Evolutionary conservation across 352 stramenopile genomes (phyloP).

Genomic region (Pythium rhizo-oryzae): DNA sequence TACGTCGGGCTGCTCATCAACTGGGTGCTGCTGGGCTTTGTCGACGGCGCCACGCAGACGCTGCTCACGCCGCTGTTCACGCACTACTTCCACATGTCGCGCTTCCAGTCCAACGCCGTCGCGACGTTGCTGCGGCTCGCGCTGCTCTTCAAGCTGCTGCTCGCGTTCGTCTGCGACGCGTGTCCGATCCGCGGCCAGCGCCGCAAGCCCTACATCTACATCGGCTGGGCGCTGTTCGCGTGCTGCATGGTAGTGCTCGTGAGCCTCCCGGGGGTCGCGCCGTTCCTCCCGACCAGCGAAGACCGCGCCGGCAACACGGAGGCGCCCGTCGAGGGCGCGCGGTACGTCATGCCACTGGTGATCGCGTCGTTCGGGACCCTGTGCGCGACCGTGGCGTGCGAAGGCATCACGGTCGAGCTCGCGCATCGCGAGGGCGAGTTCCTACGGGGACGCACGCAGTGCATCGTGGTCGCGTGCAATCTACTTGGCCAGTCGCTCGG

Average conservation of each 20-base stretch:
- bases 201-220: slow-evolving; percentile 35
- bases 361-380: slow-evolving; percentile 17
- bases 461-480: slow-evolving; percentile 18
- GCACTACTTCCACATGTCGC: slow-evolving; percentile 15
- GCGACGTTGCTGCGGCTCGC: slow-evolving; percentile 10
- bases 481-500: slow-evolving; percentile 16
- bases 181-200: slow-evolving; percentile 23
- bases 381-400: slow-evolving; percentile 12
- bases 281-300: slow-evolving; percentile 1
- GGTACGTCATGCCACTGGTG: slow-evolving; percentile 12
- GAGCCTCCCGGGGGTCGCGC: neutral
- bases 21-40: slow-evolving; percentile 32
- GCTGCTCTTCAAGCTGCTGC: slow-evolving; percentile 27
- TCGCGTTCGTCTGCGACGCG: slow-evolving; percentile 26
- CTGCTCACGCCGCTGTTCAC: slow-evolving; percentile 28
- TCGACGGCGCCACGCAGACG: slow-evolving; percentile 26
- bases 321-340: neutral
- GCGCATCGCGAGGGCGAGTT: slow-evolving; percentile 28
- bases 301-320: neutral
- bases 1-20: slow-evolving; percentile 34
- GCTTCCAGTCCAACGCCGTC: neutral
- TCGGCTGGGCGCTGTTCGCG: slow-evolving; percentile 16
- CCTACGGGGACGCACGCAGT: slow-evolving; percentile 16
- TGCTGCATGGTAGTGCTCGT: slow-evolving; percentile 16
- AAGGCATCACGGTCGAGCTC: slow-evolving; percentile 32